Evolutionary conservation across 2,329 filamentous ascomycete genomes (phyloP), one percentile per base, ranked within the genome.

Genomic region (Mycosphaerelloides madeirae): DNA sequence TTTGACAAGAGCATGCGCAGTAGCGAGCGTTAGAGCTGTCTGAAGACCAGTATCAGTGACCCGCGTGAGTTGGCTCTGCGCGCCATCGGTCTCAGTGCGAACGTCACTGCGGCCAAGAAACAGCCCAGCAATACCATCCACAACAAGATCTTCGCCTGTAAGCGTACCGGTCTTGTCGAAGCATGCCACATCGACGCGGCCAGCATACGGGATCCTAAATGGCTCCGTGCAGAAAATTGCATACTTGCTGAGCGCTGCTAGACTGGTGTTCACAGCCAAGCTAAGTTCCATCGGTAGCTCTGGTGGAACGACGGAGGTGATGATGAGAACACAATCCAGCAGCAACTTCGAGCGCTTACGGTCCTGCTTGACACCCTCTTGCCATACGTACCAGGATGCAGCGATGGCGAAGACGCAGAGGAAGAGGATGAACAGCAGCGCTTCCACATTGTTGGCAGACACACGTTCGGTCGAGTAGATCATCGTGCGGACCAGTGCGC

Each of bases 161-260:
- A 98, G 71, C 1, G 93, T 98, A 55, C 93, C 93, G 11, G 93
- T 98, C 76, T 98, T 98, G 70, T 98, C 93, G 56, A 98, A 98
- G 72, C 93, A 98, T 52, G 93, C 90, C 42, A 98, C 79, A 65
- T 98, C 94, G 48, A 98, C 86, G 53, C 93, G 87, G 25, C 93
- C 93, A 55, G 90, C 94, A 58, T 86, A 97, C 1, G 94, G 94
- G 60, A 98, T 98, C 44, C 93, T 84, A 81, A 98, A 98, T 20
- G 93, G 93, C 67, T 98, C 94, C 2, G 93, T 98, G 65, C 93
- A 98, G 75, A 95, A 98, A 60, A 98, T 98, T 49, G 94, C 93
- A 57, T 84, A 91, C 67, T 91, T 94, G 69, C 90, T 94, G 29
- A 98, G 75, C 20, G 93, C 91, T 38, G 93, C 90, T 66, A 98